Base-by-base conservation (phyloP, 805 yeast species). In the Zygoascus tannicola region DNA sequence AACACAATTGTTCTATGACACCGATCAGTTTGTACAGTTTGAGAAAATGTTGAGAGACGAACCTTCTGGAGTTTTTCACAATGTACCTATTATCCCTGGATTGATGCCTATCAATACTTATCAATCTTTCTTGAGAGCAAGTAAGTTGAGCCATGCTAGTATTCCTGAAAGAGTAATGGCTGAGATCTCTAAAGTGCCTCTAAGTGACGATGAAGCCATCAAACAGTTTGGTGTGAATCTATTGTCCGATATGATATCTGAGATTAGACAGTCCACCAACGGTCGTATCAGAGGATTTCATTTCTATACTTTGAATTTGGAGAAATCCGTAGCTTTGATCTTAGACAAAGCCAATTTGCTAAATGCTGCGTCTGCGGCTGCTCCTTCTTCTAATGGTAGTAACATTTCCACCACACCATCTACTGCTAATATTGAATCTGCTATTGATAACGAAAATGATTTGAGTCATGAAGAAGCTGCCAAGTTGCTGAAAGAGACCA, bases 1-100 rank as follows among this genome's bases (percentile, higher is more conserved):
- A 50, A 86, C 97, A 0, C 98, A 90, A 66, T 62, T 90, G 56
- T 90, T 92, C 58, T 90, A 81, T 59, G 96, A 90, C 60, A 83
- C 78, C n/a, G 77, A 75, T 42, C 81, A 81, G 59, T 87, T 84
- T 60, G 54, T 85, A 21, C 59, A 61, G 2, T 92, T 81, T 62
- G 90, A 85, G 50, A 63, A 33, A 41, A 44, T 63, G 22, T 43
- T 60, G 10, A 52, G 65, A 15, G 47, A 54, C 5, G 58, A 60
- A 36, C 53, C 57, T 22, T 60, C 65, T 3, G 60, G 58, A 3
- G 62, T 69, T 2, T 66, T 71, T 20, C 41, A 52, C 4, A 67
- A 69, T 34, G 64, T 81, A 22, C 74, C 83, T 10, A 66, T 88
- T 33, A 72, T 87, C 36, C 96, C 97, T 0, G 97, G 96, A 1